Evolutionary conservation across 148 eudicot species (phyloP).

Genomic region (Fagopyrum esculentum): DNA sequence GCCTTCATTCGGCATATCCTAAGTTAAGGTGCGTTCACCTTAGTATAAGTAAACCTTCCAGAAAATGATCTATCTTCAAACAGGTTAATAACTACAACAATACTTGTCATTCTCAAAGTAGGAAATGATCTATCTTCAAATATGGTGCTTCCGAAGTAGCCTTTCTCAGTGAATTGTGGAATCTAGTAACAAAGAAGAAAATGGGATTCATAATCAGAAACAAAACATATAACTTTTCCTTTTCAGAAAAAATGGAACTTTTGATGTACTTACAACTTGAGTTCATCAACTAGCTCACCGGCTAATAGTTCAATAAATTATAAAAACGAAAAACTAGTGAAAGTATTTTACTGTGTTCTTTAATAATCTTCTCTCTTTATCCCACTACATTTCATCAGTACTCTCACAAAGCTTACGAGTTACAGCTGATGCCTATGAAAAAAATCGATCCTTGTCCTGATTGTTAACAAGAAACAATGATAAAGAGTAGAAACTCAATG

Average conservation of each 20-base stretch:
- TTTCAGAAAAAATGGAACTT: too few relatives aligned
- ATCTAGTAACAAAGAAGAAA: constrained; percentile 43
- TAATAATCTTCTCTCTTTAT: not conserved
- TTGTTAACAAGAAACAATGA: not conserved
- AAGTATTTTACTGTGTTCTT: not conserved
- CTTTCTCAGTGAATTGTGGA: constrained; percentile 52
- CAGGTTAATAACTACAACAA: too few relatives aligned
- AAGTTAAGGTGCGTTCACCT: too few relatives aligned
- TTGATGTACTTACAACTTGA: too few relatives aligned
- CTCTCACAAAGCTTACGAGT: not conserved
- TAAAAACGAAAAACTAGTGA: not conserved
- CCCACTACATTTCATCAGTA: not conserved
- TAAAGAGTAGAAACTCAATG: not conserved
- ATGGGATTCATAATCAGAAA: not conserved
- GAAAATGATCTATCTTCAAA: too few relatives aligned
- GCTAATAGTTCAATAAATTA: not conserved
- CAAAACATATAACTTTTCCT: too few relatives aligned
- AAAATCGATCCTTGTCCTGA: not conserved
- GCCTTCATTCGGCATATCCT: too few relatives aligned
- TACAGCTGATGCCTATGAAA: not conserved
- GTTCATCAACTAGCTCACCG: too few relatives aligned
- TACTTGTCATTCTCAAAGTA: too few relatives aligned
- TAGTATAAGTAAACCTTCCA: too few relatives aligned
- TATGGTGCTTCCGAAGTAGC: not conserved
- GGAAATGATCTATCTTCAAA: too few relatives aligned